Base-by-base conservation (phyloP, 179 eudicot species). In the Beta lomatogona region DNA sequence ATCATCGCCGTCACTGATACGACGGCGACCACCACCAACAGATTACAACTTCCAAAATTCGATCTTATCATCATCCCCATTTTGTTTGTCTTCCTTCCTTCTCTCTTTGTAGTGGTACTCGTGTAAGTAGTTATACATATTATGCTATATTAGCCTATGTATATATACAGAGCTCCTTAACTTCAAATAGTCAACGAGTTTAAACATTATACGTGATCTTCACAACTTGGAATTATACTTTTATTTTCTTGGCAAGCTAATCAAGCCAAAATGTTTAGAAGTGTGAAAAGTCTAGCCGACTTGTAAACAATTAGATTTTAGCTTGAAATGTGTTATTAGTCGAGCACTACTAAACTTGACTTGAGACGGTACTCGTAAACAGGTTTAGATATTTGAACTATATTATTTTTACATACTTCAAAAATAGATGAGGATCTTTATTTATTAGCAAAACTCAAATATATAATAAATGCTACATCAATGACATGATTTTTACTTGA, bases 181-280 rank as follows among this genome's bases (percentile, higher is more conserved):
- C 12, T 64, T 46, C 13, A 48, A 48, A 4, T 50, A 48, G 57
- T 60, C 52, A 71, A 57, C 15, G 41, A 31, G 3, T 19, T 46
- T 8, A 13, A 3, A 45, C 44, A 54, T 1, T 58, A 80, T 76
- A 84, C 83, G 86, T 84, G 86, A 61, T 55, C 45, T 80, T 80
- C 86, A 84, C 81, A 61, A 80, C 80, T 80, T 22, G 8, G 68
- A 9, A 6, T 21, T 25, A 28, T 13, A 4, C 10, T 41, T 21
- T 5, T 64, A 45, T 64, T 64, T 46, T 19, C 53, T 9, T 3
- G 14, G 41, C n/a, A 55, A 36, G 5, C 57, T 36, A 15, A 4
- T 76, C 50, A 60, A 76, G 71, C 67, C 80, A 78, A 66, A 15
- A 36, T 36, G 41, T 36, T 36, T 36, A 36, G 41, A 3, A 36